These are phyloP conservation scores for Saccharomycopsis sp. DNA, from an alignment of 805 yeast species.

Conservation along the genomic window DNA sequence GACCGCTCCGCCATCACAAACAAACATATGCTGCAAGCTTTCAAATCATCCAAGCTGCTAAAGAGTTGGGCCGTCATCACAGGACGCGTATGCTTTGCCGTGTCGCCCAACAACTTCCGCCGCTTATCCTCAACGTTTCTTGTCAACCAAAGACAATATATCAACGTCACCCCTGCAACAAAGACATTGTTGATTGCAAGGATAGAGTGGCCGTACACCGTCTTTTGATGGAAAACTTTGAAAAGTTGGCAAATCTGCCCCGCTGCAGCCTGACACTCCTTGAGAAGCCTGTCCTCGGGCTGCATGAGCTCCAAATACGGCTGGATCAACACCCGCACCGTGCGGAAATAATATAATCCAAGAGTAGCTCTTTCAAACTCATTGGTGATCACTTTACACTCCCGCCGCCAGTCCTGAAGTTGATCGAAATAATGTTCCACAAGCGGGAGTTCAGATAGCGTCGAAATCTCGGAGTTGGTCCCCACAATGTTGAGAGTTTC, in stretches of 20 bases:
- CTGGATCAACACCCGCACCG: conserved; percentile 51
- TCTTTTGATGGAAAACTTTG: conserved; percentile 53
- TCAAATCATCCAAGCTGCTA: conserved; percentile 50
- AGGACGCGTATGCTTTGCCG: conserved; percentile 52
- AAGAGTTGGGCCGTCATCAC: conserved; percentile 44
- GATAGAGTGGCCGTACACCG: conserved; percentile 54
- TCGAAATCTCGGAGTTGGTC: conserved; percentile 9
- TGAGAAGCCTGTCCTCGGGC: conserved; percentile 50
- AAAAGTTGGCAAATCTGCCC: conserved; percentile 60
- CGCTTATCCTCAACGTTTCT: conserved; percentile 52
- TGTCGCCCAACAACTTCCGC: conserved; percentile 46
- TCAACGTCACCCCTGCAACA: conserved; percentile 59
- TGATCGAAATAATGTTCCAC: conserved; percentile 46
- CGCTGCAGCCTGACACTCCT: conserved; percentile 64
- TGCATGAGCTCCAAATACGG: conserved; percentile 55
- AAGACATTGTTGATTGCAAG: conserved; percentile 60
- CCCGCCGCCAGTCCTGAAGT: conserved; percentile 48
- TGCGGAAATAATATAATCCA: conserved; percentile 48
- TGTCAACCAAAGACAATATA: conserved; percentile 58
- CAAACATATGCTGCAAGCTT: conserved; percentile 56
- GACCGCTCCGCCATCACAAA: conserved; percentile 63
- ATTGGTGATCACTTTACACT: conserved; percentile 37
- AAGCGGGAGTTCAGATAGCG: conserved; percentile 34
- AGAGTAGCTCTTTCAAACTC: conserved; percentile 53
- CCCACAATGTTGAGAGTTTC: conserved; percentile 38